Percentiles rank a stretch among this genome's conserved stretches.
These are phyloP conservation scores for Immersiporthe knoxdaviesiana DNA, from an alignment of 2,329 filamentous ascomycete species.

Conservation along the genomic window DNA sequence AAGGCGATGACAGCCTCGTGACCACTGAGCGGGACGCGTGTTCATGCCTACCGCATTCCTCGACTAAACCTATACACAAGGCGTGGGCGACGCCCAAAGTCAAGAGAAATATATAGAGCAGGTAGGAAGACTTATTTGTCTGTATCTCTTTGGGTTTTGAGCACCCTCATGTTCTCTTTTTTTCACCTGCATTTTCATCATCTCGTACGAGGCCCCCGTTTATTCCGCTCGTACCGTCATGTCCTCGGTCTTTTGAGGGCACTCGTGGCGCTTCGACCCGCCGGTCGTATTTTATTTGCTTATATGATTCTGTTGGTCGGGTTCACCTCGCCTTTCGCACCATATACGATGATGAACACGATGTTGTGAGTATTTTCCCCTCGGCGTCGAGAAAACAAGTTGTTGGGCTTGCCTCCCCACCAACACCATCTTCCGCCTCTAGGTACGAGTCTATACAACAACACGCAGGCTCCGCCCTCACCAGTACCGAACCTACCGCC, in stretches of 20 bases:
- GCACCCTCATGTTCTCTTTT: background rate
- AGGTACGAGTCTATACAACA: background rate
- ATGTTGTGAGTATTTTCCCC: slow-evolving; percentile 18
- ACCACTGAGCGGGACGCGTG: slow-evolving; percentile 27
- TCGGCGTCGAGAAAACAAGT: background rate
- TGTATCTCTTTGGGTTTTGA: background rate
- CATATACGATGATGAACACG: background rate
- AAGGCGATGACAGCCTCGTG: background rate
- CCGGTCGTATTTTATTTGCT: background rate
- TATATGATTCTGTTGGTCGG: background rate
- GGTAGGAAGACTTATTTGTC: background rate
- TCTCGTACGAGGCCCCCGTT: background rate
- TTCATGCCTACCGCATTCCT: slow-evolving; percentile 32
- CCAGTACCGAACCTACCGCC: background rate
- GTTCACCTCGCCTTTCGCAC: background rate
- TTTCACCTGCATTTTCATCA: background rate
- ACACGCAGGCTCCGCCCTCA: background rate
- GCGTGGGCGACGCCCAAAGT: background rate
- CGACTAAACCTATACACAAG: background rate
- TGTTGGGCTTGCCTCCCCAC: background rate
- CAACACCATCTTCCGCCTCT: background rate
- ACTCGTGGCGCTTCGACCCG: background rate
- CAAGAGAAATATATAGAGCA: background rate
- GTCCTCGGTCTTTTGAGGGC: background rate
- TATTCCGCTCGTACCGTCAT: background rate